phyloP scores from a whole-genome alignment of 768 basidiomycete species.

The Tricholomella constricta region DNA sequence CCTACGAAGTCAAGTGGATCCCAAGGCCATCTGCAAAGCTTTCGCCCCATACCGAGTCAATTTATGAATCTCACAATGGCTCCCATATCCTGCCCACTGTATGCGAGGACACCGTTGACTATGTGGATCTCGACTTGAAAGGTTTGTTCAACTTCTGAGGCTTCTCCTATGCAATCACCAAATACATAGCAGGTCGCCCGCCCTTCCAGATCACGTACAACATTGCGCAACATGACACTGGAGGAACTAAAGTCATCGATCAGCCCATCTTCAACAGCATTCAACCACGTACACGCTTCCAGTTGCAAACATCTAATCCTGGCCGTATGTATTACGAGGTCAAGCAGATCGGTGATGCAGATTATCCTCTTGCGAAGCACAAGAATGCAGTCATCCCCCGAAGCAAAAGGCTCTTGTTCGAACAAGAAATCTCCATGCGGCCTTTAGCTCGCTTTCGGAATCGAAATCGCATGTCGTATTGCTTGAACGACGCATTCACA shows the following conservation, averaged over 20 bases:
- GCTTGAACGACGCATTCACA: conserved; percentile 67
- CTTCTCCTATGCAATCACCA: neutral
- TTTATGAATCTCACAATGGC: conserved; percentile 64
- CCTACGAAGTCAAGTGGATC: conserved; percentile 77
- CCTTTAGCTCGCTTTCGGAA: conserved; percentile 82
- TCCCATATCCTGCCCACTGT: conserved; percentile 76
- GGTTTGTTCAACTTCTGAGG: conserved; percentile 45
- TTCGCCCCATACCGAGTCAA: conserved; percentile 55
- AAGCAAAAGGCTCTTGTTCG: conserved; percentile 69
- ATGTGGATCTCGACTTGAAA: conserved; percentile 81
- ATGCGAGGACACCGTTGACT: conserved; percentile 79
- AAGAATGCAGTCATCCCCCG: conserved; percentile 64
- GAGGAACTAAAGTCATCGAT: conserved; percentile 70
- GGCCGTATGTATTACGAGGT: conserved; percentile 91
- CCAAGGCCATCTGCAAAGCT: conserved; percentile 76
- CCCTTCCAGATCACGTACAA: conserved; percentile 95
- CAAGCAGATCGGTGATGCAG: conserved; percentile 82
- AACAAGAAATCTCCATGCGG: conserved; percentile 81
- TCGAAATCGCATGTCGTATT: conserved; percentile 67
- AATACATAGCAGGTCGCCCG: conserved; percentile 63
- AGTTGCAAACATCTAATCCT: conserved; percentile 73
- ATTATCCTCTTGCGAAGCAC: conserved; percentile 77
- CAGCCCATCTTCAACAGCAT: conserved; percentile 86
- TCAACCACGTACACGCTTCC: conserved; percentile 76
- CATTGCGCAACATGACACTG: conserved; percentile 69